Percentiles rank a stretch among this genome's conserved stretches.
These are phyloP conservation scores for Fusarium hostae DNA, from an alignment of 2,329 filamentous ascomycete genomes.

Conservation along the genomic window DNA sequence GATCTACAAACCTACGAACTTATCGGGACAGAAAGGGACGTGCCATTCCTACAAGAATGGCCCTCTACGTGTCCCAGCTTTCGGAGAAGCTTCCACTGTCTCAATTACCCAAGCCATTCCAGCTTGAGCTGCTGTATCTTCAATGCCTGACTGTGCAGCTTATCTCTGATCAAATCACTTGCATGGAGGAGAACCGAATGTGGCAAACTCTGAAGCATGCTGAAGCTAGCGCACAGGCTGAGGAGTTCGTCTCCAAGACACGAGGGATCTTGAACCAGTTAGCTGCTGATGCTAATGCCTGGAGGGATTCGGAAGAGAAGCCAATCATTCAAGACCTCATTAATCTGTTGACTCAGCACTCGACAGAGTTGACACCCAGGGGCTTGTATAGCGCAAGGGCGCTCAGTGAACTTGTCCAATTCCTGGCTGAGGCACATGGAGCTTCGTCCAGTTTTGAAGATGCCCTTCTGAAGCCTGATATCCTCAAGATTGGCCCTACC, in stretches of 20 bases:
- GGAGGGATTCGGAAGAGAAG: constrained; percentile 52
- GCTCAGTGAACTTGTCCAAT: constrained; percentile 61
- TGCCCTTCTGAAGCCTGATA: constrained; percentile 56
- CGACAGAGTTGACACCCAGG: constrained; percentile 54
- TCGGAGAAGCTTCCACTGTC: constrained; percentile 57
- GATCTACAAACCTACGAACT: constrained; percentile 46
- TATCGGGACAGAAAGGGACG: constrained; percentile 74
- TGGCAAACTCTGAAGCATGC: constrained; percentile 57
- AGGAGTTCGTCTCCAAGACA: constrained; percentile 56
- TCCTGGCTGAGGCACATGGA: constrained; percentile 59
- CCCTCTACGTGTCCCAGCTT: constrained; percentile 73
- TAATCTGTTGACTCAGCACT: constrained; percentile 56
- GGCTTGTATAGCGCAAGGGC: constrained; percentile 65
- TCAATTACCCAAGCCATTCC: constrained; percentile 54
- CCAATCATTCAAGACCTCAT: constrained; percentile 57
- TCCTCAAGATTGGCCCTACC: constrained; percentile 59
- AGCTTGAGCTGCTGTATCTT: constrained; percentile 63
- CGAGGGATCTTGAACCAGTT: constrained; percentile 52
- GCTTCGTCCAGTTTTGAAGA: constrained; percentile 58
- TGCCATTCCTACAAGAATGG: constrained; percentile 79
- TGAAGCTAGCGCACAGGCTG: constrained; percentile 53
- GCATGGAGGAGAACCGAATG: constrained; percentile 56
- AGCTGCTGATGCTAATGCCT: constrained; percentile 49
- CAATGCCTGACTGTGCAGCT: constrained; percentile 63
- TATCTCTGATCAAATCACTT: constrained; percentile 64